A percentile compares a stretch with the other conserved stretches of the same genome.
phyloP scores from a whole-genome alignment of 352 stramenopile species.

The Phytophthora boehmeriae region DNA sequence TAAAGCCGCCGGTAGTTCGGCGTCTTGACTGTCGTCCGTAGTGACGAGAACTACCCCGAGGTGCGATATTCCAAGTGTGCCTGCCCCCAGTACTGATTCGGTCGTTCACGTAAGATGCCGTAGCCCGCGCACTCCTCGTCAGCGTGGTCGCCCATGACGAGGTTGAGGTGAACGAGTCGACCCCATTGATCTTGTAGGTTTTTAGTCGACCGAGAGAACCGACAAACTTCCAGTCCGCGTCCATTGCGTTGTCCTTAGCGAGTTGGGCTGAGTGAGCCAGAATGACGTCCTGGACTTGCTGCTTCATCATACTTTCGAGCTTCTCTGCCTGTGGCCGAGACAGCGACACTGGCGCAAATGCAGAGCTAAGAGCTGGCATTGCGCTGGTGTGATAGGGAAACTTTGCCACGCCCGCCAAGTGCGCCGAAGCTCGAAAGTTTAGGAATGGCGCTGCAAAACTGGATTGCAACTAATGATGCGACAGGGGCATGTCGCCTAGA shows the following conservation, averaged over 20 bases:
- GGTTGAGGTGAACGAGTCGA: conserved; percentile 32
- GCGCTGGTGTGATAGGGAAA: not conserved
- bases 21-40: conserved; percentile 6
- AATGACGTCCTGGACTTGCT: conserved; percentile 52
- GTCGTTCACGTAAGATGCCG: conserved; percentile 25
- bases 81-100: conserved; percentile 15
- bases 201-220: conserved; percentile 45
- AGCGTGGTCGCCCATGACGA: conserved; percentile 32
- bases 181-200: conserved; percentile 44
- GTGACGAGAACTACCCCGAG: too few relatives aligned
- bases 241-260: conserved; percentile 28
- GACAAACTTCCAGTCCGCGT: conserved; percentile 46
- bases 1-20: conserved; percentile 15
- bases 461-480: conserved; percentile 10
- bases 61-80: conserved; percentile 11
- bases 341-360: conserved; percentile 40
- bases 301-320: conserved; percentile 50
- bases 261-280: conserved; percentile 30
- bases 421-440: conserved; percentile 24
- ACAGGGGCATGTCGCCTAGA: conserved; percentile 23
- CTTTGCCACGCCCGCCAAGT: too few relatives aligned
- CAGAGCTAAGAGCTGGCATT: conserved; percentile 12
- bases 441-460: too few relatives aligned
- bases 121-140: conserved; percentile 10
- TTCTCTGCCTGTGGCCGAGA: conserved; percentile 22